Evolutionary conservation across 1,284 basidiomycete species (phyloP), one percentile per base, ranked within the genome.

Genomic region (Amylostereum chailletii): DNA sequence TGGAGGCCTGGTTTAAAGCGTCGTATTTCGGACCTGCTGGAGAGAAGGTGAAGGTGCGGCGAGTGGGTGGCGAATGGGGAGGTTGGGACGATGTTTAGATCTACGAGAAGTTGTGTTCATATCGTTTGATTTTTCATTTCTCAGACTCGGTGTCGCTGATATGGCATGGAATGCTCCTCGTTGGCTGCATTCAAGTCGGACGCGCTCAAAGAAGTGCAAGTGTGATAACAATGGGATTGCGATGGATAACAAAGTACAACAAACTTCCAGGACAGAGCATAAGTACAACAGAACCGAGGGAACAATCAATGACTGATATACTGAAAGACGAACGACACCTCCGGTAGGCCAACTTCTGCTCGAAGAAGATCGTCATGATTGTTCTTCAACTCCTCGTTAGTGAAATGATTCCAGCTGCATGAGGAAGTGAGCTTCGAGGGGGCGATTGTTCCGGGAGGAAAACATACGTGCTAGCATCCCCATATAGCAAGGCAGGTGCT

Each of bases 301-400:
- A 19, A 19, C 19, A 19, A 19, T 19, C 19, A 74, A 55, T 90
- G 88, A 62, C 88, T 90, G 63, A 94, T 86, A 64, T 92, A 94
- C 64, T 94, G 91, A 71, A 93, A 94, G 37, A 91, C 90, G 60
- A 89, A 93, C 1, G 90, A 92, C 49, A 98, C 87, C 57, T 95
- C 90, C 7, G 84, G 80, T 42, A 83, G 61, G 3, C 86, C 90
- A 44, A 87, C 78, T 66, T 99, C 96, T 0, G 92, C 93, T 9
- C 96, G 79, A 40, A 99, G 71, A 44, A 99, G 75, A 63, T 99
- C 95, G 60, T 99, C 96, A 62, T 99, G 95, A 60, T 97, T 90
- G 58, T 86, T 86, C 63, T 82, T 84, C 52, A 99, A 71, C 63
- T 97, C 90, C 0, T 69, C 68, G 58, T 95, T 96, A 1, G 88